Base-by-base conservation (phyloP, 768 basidiomycete genomes). In the Rhizopogon vesiculosus region DNA sequence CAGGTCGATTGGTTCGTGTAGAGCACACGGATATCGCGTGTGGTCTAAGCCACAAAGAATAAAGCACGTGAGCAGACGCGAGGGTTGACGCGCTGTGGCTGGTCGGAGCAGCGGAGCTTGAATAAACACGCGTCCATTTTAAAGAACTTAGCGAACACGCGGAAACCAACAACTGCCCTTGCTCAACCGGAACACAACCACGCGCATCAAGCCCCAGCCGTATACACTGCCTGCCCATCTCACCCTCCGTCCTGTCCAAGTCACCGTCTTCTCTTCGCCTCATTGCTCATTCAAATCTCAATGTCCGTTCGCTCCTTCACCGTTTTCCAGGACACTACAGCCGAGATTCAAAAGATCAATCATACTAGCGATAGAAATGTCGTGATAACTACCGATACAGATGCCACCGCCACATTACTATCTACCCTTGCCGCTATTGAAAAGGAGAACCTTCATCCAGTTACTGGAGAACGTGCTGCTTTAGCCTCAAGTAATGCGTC, bases 401-500 rank as follows among this genome's bases (percentile, higher is more conserved):
- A 65, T 58, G 49, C 58, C 40, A 61, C 68, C 56, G 60, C 73
- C 59, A 71, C 75, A 61, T 59, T 67, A 7, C 59, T 71, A 54
- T 70, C 73, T 56, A 68, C 74, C 5, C 67, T 70, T 25, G 68
- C 71, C 9, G 69, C 76, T 39, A 62, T 74, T 41, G 87, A 90
- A 74, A 91, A 91, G 77, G 89, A 91, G 72, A 91, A 91, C 66
- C 74, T 85, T 43, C 78, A 91, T 67, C 89, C 89, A 44, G 59
- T 85, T 62, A 91, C 89, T 3, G 89, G 89, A 6, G 78, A 81
- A 56, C 83, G 81, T 39, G 69, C 83, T 3, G 78, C 74, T 38
- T 64, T 76, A 16, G 63, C 72, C 15, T 61, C 60, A 5, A 64
- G 58, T 54, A 68, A 71, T 16, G 66, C 71, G 29, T 67, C 69